These are phyloP conservation scores for Podila clonocystis DNA, from an alignment of 192 early-diverging fungal genomes.

Conservation along the genomic window DNA sequence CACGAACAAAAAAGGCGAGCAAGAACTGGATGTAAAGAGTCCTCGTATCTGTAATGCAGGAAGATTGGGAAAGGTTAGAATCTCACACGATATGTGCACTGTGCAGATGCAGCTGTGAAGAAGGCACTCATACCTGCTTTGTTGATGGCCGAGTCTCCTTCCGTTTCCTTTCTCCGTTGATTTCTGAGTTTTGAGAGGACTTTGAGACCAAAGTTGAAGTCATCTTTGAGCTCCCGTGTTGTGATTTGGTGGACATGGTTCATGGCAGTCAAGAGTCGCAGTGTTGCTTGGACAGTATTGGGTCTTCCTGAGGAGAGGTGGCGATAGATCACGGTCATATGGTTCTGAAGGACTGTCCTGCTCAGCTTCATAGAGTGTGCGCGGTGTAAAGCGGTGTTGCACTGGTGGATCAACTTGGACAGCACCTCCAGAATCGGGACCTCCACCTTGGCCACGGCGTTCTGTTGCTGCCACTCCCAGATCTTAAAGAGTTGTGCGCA, in stretches of 20 bases:
- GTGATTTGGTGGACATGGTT: slow-evolving; percentile 63
- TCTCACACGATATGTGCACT: too few relatives aligned
- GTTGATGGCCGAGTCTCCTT: slow-evolving; percentile 22
- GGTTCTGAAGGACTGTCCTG: slow-evolving; percentile 67
- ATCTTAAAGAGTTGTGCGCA: slow-evolving; percentile 64
- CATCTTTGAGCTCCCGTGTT: slow-evolving; percentile 71
- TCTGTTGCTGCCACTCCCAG: slow-evolving; percentile 73
- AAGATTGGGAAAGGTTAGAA: not conserved
- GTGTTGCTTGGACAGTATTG: slow-evolving; percentile 67
- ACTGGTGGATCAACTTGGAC: slow-evolving; percentile 64
- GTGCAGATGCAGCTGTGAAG: too few relatives aligned
- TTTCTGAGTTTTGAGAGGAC: slow-evolving; percentile 42
- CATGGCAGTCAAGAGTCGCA: slow-evolving; percentile 71
- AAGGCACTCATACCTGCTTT: slow-evolving; percentile 32
- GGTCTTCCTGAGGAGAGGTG: slow-evolving; percentile 68
- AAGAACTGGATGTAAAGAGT: slow-evolving; percentile 79
- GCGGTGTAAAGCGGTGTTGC: slow-evolving; percentile 39
- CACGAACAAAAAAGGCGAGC: slow-evolving; percentile 80
- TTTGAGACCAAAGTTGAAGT: slow-evolving; percentile 81
- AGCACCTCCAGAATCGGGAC: slow-evolving; percentile 70
- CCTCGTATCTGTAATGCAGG: slow-evolving; percentile 66
- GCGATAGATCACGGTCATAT: slow-evolving; percentile 72
- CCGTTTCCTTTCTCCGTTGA: slow-evolving; percentile 52
- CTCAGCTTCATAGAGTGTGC: slow-evolving; percentile 53
- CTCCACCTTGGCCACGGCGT: slow-evolving; percentile 64